phyloP scores from a whole-genome alignment of 2,329 filamentous ascomycete species.

The Fusarium phyllophilum region DNA sequence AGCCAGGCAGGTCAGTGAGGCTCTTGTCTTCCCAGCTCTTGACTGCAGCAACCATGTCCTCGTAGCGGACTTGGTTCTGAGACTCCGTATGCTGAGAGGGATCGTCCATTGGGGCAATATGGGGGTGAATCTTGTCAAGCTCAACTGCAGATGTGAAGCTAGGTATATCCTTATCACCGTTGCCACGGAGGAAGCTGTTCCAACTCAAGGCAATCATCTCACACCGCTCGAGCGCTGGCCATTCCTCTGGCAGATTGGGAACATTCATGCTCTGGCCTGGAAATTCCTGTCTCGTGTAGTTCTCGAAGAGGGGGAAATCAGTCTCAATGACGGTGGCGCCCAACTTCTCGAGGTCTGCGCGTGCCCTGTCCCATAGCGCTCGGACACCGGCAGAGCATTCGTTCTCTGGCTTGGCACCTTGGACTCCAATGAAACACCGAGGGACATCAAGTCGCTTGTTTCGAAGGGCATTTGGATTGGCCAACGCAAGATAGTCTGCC shows the following conservation, averaged over 20 bases:
- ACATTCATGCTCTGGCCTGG: background rate
- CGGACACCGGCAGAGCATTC: background rate
- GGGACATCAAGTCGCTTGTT: background rate
- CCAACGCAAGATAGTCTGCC: background rate
- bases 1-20: background rate
- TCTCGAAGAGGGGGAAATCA: background rate
- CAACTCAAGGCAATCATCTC: constrained; percentile 4
- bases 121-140: background rate
- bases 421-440: background rate
- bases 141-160: background rate
- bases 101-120: background rate
- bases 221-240: background rate
- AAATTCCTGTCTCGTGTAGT: background rate
- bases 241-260: background rate
- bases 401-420: background rate
- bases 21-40: background rate
- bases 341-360: fast-evolving
- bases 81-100: background rate
- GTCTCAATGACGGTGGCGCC: background rate
- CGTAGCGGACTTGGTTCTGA: constrained; percentile 1
- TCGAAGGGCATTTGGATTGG: background rate
- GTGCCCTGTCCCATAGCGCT: background rate
- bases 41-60: background rate
- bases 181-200: background rate
- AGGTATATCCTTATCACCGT: background rate